Conservation (phyloP, 345 rosid species). For the Euphorbia tirucalli region DNA sequence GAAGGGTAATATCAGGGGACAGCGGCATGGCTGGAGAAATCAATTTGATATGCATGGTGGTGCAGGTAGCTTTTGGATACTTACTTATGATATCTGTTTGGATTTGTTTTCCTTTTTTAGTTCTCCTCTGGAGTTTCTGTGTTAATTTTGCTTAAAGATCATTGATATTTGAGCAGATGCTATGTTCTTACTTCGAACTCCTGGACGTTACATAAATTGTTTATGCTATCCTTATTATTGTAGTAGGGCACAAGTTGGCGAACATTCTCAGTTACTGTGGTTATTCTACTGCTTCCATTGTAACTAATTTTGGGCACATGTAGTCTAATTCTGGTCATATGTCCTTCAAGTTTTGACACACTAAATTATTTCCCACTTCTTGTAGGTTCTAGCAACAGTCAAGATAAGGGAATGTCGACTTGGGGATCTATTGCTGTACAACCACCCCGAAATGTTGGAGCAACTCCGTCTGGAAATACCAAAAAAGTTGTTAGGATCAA, state of each 20-base stretch:
- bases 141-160: background rate
- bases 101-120: background rate
- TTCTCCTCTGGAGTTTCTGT: too few species aligned
- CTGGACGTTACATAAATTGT: too few species aligned
- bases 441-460: conserved; percentile 13
- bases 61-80: conserved; percentile 34
- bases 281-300: too few species aligned
- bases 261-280: too few species aligned
- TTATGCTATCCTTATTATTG: too few species aligned
- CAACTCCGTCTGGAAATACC: conserved; percentile 23
- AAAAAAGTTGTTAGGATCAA: conserved; percentile 74
- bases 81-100: background rate
- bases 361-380: background rate
- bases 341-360: background rate
- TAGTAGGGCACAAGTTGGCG: too few species aligned
- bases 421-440: conserved; percentile 24
- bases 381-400: conserved; percentile 30
- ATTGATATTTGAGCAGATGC: background rate
- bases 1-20: conserved; percentile 45
- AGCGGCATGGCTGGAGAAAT: conserved; percentile 28
- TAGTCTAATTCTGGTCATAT: too few species aligned
- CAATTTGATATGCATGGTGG: conserved; percentile 22
- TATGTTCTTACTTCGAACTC: background rate
- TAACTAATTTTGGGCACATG: too few species aligned
- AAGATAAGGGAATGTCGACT: conserved; percentile 10